Evolutionary conservation across 1,139 yeast genomes (phyloP), one percentile per base, ranked within the genome.

Genomic region (Yamadazyma mexicana): DNA sequence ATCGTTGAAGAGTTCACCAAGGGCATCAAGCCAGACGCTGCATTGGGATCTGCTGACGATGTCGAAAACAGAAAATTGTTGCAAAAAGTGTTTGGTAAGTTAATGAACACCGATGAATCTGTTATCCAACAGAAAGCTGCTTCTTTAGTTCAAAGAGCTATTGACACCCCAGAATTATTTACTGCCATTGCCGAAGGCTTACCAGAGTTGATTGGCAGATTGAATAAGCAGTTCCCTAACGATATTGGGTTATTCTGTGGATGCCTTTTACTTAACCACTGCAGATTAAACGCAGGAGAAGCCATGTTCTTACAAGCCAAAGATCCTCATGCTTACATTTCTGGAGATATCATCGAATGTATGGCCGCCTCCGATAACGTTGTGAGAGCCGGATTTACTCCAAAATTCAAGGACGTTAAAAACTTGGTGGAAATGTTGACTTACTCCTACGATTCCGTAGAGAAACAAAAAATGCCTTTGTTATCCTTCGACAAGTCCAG

Each of bases 281-380:
- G 92, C 52, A 69, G 67, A 45, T 75, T 92, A 55, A 66, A 77
- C 29, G 77, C 91, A n/a, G 99, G 99, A 46, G 96, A 92, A 69
- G 98, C 97, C 46, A 88, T 94, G 83, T 92, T 91, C 60, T 74
- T 92, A 61, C 88, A 87, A 61, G 98, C 98, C 37, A 88, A 89
- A 68, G 98, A 89, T 62, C 98, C 98, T 18, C 98, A 92, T 62
- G 98, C 98, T 26, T 92, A 94, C 67, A 92, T 92, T 49, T 77
- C 84, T 40, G 98, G 98, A 50, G 98, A 92, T 62, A 92, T 92
- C 52, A 91, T 92, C 56, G 99, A 92, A 68, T 94, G 98, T 71
- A 92, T 92, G 99, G 98, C 98, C 37, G 97, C 98, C 10, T 84
- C 95, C 30, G 99, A 92, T 62, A 92, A 92, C 57, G 99, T 92